Base-by-base conservation (phyloP, 495 filamentous ascomycete genomes). In the Lineolata rhizophorae region DNA sequence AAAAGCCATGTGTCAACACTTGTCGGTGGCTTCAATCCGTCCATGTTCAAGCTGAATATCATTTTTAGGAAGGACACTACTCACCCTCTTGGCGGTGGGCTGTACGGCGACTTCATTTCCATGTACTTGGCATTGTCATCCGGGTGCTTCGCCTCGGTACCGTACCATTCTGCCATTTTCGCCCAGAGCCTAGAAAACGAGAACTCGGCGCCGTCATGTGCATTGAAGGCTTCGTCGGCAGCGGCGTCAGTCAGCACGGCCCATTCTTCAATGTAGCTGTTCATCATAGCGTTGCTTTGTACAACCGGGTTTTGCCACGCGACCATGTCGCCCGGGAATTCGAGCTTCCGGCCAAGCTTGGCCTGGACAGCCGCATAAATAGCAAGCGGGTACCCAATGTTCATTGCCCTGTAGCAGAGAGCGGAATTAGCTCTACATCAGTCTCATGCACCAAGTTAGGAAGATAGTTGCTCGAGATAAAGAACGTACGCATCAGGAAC, bases 261-360 rank as follows among this genome's bases (percentile, higher is more conserved):
- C 62, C 61, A 70, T 43, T 67, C 62, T 20, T 51, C 52, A 29
- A 62, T 50, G 33, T 60, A 61, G 2, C 48, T 56, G 30, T 61
- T 61, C 33, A 64, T 36, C 42, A 44, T 38, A 1, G 51, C 57
- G 12, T 39, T 51, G 27, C 50, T 56, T 27, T 54, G 44, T 12
- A 50, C 50, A 22, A 54, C 46, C 28, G 49, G 39, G n/a, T 45
- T 34, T 31, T 57, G 48, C 60, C 58, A 65, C 1, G 51, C 45
- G 9, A 19, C 20, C 16, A 55, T 40, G 31, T 57, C 59, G 4
- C 46, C 45, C 0, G 60, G 57, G 40, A 49, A 69, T 6, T 45
- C 41, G 3, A 67, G 38, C 5, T 46, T 33, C 35, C 46, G 24
- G 9, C 42, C 39, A 5, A 64, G 44, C 18, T 52, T 39, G 14